Conservation (phyloP, 148 eudicot species). For the Rhododendron simsii region DNA sequence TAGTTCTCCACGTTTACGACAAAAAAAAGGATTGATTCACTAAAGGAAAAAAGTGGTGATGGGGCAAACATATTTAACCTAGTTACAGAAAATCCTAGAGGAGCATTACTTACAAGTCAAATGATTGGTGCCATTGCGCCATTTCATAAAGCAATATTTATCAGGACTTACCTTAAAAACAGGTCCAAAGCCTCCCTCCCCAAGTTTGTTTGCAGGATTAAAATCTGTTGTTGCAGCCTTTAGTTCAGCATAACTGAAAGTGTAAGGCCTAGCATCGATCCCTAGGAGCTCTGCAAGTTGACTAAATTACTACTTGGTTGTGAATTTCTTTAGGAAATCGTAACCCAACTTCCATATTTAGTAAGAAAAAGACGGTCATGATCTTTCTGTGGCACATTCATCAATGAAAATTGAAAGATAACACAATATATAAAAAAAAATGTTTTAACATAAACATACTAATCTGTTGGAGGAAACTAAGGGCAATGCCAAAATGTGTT, state of each 20-base stretch:
- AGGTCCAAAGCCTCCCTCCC: conserved; percentile 71
- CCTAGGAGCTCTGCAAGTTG: conserved; percentile 54
- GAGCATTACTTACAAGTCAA: not conserved
- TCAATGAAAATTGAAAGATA: not conserved
- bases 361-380: not conserved
- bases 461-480: not conserved
- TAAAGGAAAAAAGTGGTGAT: not conserved
- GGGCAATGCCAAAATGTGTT: not conserved
- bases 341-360: not conserved
- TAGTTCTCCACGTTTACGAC: too few relatives aligned
- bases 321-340: not conserved
- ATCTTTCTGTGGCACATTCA: not conserved
- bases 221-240: conserved; percentile 64
- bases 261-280: conserved; percentile 54
- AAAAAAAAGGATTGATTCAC: too few relatives aligned
- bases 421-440: not conserved
- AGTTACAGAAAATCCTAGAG: not conserved
- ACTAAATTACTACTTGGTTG: not conserved
- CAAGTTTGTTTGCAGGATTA: conserved; percentile 45
- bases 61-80: not conserved
- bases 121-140: not conserved
- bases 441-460: not conserved
- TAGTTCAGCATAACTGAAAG: conserved; percentile 61
- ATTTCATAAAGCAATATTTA: not conserved
- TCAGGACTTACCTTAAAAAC: conserved; percentile 46